Evolutionary conservation across 2,329 filamentous ascomycete species (phyloP).

Genomic region (Arthrobotrys sinensis): DNA sequence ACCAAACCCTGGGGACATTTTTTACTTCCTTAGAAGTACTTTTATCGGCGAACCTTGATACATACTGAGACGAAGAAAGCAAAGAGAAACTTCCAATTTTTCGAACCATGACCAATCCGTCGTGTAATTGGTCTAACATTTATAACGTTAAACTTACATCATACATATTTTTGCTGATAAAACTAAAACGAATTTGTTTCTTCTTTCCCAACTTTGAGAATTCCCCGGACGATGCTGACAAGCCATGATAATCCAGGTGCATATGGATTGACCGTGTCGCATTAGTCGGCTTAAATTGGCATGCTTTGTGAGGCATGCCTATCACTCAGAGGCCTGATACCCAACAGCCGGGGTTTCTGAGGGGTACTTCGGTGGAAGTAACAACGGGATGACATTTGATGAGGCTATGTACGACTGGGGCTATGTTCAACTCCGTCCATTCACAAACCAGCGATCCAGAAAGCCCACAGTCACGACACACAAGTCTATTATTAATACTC

Average conservation of each 20-base stretch:
- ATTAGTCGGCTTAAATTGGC: constrained; percentile 47
- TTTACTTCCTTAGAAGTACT: constrained; percentile 7
- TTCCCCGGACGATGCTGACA: constrained; percentile 28
- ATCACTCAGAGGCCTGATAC: constrained; percentile 46
- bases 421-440: constrained; percentile 56
- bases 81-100: constrained; percentile 13
- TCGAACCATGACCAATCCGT: constrained; percentile 51
- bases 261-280: constrained; percentile 33
- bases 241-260: constrained; percentile 9
- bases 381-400: constrained; percentile 29
- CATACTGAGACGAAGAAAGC: constrained; percentile 15
- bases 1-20: constrained; percentile 33
- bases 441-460: constrained; percentile 55
- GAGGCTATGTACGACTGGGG: constrained; percentile 57
- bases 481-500: constrained; percentile 38
- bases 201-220: constrained; percentile 40
- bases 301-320: constrained; percentile 55
- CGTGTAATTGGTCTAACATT: constrained; percentile 41
- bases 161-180: constrained; percentile 42
- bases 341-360: constrained; percentile 15
- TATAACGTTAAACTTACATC: constrained; percentile 61
- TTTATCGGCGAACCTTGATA: constrained; percentile 20
- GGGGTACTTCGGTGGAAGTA: constrained; percentile 27
- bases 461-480: constrained; percentile 54
- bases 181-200: constrained; percentile 46